These are phyloP conservation scores for Podospora tetraspora DNA, from an alignment of 495 filamentous ascomycete genomes.

Conservation along the genomic window DNA sequence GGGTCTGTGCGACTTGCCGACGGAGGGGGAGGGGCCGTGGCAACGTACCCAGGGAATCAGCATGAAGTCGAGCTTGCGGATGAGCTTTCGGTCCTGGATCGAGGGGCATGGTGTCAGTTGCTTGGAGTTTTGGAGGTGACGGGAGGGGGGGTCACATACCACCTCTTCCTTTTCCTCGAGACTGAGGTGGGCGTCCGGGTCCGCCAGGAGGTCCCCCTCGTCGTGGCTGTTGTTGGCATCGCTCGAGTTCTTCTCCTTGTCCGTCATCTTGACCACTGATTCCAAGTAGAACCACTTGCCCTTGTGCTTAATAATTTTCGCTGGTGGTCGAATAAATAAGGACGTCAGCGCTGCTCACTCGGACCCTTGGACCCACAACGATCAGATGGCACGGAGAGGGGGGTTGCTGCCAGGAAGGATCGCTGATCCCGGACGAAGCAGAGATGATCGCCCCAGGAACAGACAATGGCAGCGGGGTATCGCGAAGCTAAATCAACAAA, in stretches of 20 bases:
- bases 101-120: conserved; percentile 5
- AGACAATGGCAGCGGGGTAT: neutral
- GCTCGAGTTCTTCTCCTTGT: conserved; percentile 28
- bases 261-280: conserved; percentile 20
- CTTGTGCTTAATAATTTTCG: conserved; percentile 5
- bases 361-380: neutral
- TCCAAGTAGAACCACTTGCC: conserved; percentile 18
- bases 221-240: conserved; percentile 29
- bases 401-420: neutral
- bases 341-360: neutral
- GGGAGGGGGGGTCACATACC: conserved; percentile 40
- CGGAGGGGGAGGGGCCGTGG: neutral
- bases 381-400: neutral
- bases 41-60: conserved; percentile 65
- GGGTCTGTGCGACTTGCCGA: neutral
- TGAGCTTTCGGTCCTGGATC: conserved; percentile 57
- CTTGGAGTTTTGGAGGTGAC: neutral
- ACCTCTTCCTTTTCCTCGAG: conserved; percentile 61
- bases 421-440: neutral
- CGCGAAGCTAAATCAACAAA: neutral
- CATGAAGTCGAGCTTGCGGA: conserved; percentile 64
- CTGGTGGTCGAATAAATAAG: neutral
- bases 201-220: conserved; percentile 30
- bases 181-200: conserved; percentile 65
- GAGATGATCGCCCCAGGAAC: neutral